Base-by-base conservation (phyloP, 192 early-diverging fungal species). In the Mortierella antarctica region DNA sequence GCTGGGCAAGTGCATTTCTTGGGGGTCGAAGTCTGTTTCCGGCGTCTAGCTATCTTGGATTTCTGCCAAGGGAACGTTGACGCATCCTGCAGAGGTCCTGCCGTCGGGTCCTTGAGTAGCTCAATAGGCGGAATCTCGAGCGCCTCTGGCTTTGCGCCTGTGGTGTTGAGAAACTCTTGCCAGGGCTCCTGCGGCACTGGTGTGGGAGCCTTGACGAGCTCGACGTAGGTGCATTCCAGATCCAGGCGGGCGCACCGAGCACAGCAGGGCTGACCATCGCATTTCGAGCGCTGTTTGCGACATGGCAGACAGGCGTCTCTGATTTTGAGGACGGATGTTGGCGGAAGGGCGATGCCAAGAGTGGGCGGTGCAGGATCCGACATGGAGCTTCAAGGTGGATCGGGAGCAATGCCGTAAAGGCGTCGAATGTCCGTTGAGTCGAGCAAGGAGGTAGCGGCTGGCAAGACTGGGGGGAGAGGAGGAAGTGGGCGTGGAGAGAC, bases 141-240 rank as follows among this genome's bases (percentile, higher is more conserved):
- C 17, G 60, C 65, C 57, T 80, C 77, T 6, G 77, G 77, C 51
- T 80, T 80, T 15, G 77, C 70, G 39, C 77, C 77, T 12, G 77
- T 80, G 9, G 77, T 80, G 4, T 44, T 63, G 42, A 80, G 70
- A 8, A 80, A 80, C 65, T 80, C 77, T 68, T 80, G 70, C 77
- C 77, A 80, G 20, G 77, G 77, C 21, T 80, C 77, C 45, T 72
- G 71, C 41, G 70, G 70, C 10, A 56, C 48, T 5, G 58, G 77
- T 9, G 64, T 63, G 0, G 77, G 77, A 0, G 77, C 77, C 42
- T 72, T 80, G 39, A 80, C 77, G 5, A 80, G 61, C 17, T 80
- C 77, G 23, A 80, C 70, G 55, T 80, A 80, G 20, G 77, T 80
- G 55, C 77, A 80, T 68, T 80, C 77, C 14, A 80, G 77, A 57